Evolutionary conservation across 257 asterid species (phyloP).

Genomic region (Fraxinus excelsior): DNA sequence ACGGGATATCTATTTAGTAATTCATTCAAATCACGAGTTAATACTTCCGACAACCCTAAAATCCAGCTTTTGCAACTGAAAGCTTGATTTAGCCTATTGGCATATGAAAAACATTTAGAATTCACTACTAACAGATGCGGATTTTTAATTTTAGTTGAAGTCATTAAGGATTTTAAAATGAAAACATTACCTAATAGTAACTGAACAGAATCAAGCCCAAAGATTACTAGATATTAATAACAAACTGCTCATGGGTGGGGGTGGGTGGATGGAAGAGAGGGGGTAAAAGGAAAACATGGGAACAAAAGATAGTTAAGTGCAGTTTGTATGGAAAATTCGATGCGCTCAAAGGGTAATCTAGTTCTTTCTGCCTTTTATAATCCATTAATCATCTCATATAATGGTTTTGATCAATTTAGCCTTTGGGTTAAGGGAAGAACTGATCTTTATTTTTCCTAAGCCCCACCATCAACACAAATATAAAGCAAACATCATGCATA

Average conservation of each 20-base stretch:
- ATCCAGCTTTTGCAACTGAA: background rate
- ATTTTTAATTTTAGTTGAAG: too few species aligned
- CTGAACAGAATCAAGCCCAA: background rate
- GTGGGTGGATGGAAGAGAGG: background rate
- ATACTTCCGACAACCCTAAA: too few species aligned
- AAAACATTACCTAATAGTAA: background rate
- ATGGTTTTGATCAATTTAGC: background rate
- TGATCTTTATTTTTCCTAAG: background rate
- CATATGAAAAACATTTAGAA: background rate
- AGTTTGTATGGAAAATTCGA: background rate
- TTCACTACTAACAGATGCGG: background rate
- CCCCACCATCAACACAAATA: background rate
- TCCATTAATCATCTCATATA: background rate
- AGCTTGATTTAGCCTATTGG: background rate
- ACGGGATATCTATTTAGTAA: too few species aligned
- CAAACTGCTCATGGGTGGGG: background rate
- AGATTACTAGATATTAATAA: background rate
- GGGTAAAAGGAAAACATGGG: background rate
- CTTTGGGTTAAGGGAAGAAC: background rate
- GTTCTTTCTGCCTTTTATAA: background rate
- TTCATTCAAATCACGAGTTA: too few species aligned
- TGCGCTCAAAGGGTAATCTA: too few species aligned
- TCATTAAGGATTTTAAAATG: too few species aligned
- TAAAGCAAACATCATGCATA: background rate
- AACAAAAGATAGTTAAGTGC: background rate